Evolutionary conservation across 2,329 filamentous ascomycete species (phyloP).

Genomic region (Sporothrix humicola): DNA sequence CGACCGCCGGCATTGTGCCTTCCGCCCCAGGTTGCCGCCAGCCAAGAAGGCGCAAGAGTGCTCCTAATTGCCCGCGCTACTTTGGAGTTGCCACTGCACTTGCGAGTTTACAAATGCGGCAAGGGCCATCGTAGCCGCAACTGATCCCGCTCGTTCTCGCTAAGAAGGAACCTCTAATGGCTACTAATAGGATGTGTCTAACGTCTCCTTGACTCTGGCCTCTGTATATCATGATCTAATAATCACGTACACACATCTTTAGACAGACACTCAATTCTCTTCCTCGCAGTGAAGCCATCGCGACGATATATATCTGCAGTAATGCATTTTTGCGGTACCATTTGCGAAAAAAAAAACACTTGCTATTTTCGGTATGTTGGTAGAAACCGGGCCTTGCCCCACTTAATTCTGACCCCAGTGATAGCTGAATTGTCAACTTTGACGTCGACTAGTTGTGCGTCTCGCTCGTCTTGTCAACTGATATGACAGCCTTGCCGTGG

Average conservation of each 20-base stretch:
- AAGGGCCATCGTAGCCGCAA: background rate
- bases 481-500: conserved; percentile 11
- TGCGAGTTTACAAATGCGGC: background rate
- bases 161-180: background rate
- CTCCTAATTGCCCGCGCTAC: too few species aligned
- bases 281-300: conserved; percentile 8
- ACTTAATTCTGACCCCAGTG: background rate
- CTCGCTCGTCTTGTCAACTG: background rate
- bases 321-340: background rate
- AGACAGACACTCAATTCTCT: background rate
- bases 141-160: conserved; percentile 8
- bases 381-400: conserved; percentile 7
- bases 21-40: conserved; percentile 1
- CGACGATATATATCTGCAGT: background rate
- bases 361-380: background rate
- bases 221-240: too few species aligned
- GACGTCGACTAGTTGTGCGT: background rate
- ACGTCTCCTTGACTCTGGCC: too few species aligned
- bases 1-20: conserved; percentile 25
- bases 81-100: background rate
- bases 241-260: too few species aligned
- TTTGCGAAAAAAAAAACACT: conserved; percentile 5
- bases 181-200: background rate
- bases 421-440: background rate
- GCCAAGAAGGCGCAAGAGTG: background rate